Base-by-base conservation (phyloP, 176 grass and related monocot genomes). In the Zoysia japonica region DNA sequence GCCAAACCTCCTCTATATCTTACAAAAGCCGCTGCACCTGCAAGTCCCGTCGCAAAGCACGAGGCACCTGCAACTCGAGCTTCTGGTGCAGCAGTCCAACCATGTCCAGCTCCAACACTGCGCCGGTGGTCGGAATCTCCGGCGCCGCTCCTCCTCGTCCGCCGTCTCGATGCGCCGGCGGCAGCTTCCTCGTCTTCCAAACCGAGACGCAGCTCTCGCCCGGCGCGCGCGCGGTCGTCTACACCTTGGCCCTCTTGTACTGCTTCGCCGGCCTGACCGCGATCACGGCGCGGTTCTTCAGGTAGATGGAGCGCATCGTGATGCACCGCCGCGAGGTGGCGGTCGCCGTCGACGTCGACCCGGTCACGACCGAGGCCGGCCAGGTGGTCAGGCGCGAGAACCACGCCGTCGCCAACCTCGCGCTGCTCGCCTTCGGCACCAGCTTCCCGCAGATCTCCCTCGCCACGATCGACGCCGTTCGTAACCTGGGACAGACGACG, bases 371-470 rank as follows among this genome's bases (percentile, higher is more conserved):
- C 11, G 28, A 28, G 28, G 28, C 28, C 28, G 28, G 28, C 28
- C 28, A 28, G 28, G 76, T 92, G 0, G 62, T 87, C 9, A 94
- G 68, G 71, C 60, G 78, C 7, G 89, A 97, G 38, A 97, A 97
- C 70, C 94, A 97, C 79, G 78, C 94, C 16, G 72, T 97, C 50
- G 94, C 94, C 2, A 91, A 94, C 76, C 85, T 97, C 61, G 74
- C 87, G 57, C 87, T 97, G 11, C 77, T 97, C 59, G 94, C 94
- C 11, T 97, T 97, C n/a, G 94, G 94, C 10, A 97, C 94, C 65
- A 97, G 94, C 78, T 97, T 97, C 48, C 91, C 94, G 3, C 94
- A 97, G 75, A 97, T 97, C 72, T 94, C 94, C 28, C 78, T 94
- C 0, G 94, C 94, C 35, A 94, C 85, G 6, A 97, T 94, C 2